Base-by-base conservation (phyloP, 176 grass and related monocot species). In the Zoysia japonica region DNA sequence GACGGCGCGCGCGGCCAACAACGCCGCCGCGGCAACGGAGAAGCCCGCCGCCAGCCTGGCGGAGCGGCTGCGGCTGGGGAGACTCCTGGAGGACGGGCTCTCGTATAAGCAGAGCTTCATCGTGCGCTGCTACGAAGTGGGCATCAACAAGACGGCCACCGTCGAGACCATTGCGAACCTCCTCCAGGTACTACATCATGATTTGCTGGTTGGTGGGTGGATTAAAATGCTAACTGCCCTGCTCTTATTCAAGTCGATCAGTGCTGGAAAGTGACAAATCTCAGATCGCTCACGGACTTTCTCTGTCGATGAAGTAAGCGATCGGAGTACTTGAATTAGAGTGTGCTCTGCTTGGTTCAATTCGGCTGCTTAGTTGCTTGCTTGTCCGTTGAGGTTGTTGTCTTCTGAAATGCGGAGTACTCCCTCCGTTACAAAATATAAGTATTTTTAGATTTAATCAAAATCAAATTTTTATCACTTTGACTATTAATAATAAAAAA, bases 51-150 rank as follows among this genome's bases (percentile, higher is more conserved):
- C 70, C 60, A 82, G 85, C 49, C 59, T 90, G 46, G 94, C 89
- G 44, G 94, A 97, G 89, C 84, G 82, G 72, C 77, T 97, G 59
- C 70, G 94, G 53, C 71, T 92, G 55, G 94, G 94, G 85, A 94
- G 91, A 86, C 81, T 97, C 68, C 78, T 92, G 15, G 89, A 90
- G 76, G 91, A 92, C 72, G 94, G 91, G 8, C 83, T 97, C 10
- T 94, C 89, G 47, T 97, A 94, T 70, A 97, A 90, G 89, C 91
- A 97, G 94, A 85, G 87, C 76, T 97, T 94, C 82, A 81, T 97
- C 67, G 80, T 97, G 71, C 72, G 94, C 47, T 90, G 83, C 87
- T 97, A 92, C 84, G 91, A 97, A 87, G 94, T 97, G 46, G 94
- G 94, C 19, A 91, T 97, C 80, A 92, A 97, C 61, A 97, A 94